Evolutionary conservation across 768 basidiomycete genomes (phyloP).

Genomic region (Termitomyces sp.): DNA sequence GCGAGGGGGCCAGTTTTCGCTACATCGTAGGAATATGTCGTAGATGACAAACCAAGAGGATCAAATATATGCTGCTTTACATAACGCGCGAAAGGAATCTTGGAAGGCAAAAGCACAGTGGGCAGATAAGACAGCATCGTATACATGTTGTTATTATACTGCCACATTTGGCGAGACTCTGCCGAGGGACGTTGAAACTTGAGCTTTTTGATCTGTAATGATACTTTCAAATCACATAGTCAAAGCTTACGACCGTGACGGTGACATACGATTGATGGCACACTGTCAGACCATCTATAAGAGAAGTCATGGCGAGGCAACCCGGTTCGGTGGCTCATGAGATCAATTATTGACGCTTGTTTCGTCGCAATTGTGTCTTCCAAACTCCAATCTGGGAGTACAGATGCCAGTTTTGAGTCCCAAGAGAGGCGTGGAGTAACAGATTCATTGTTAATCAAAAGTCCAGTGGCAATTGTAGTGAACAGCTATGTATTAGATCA

Average conservation of each 20-base stretch:
- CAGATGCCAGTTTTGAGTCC: slow-evolving; percentile 19
- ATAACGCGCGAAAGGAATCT: slow-evolving; percentile 21
- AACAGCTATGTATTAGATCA: slow-evolving; percentile 15
- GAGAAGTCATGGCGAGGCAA: slow-evolving; percentile 5
- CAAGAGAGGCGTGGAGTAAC: slow-evolving; percentile 20
- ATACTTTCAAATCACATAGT: neutral
- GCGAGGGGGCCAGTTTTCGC: slow-evolving; percentile 23
- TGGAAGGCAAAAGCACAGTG: slow-evolving; percentile 18
- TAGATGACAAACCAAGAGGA: slow-evolving; percentile 20
- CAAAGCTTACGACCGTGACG: neutral
- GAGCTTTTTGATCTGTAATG: slow-evolving; percentile 14
- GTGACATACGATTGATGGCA: slow-evolving; percentile 8
- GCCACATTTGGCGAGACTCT: slow-evolving; percentile 22
- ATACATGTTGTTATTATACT: slow-evolving; percentile 27
- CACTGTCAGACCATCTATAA: slow-evolving; percentile 1
- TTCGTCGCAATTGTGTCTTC: slow-evolving; percentile 17
- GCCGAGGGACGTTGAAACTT: slow-evolving; percentile 23
- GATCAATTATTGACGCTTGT: slow-evolving; percentile 17
- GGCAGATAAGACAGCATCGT: slow-evolving; percentile 22
- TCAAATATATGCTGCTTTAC: slow-evolving; percentile 25
- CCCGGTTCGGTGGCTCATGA: slow-evolving; percentile 17
- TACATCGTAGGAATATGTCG: slow-evolving; percentile 22
- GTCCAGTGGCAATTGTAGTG: slow-evolving; percentile 17
- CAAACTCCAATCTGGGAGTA: slow-evolving; percentile 21
- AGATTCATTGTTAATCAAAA: slow-evolving; percentile 21